Evolutionary conservation across 2,329 filamentous ascomycete species (phyloP).

Genomic region (Albophoma yamanashiensis): DNA sequence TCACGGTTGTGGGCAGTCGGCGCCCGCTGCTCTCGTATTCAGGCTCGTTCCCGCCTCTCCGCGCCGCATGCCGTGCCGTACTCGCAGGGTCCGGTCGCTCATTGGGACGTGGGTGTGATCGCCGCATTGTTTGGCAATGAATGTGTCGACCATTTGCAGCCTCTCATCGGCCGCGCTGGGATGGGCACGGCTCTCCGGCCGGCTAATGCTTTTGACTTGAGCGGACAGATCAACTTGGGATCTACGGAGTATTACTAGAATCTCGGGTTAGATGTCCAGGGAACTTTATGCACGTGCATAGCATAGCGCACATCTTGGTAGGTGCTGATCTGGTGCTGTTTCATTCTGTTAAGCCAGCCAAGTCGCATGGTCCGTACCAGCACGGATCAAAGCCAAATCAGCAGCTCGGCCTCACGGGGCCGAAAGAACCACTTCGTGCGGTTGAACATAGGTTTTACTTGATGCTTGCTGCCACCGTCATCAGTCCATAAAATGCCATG

Average conservation of each 20-base stretch:
- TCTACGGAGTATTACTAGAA: not conserved
- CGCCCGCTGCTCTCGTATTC: not conserved
- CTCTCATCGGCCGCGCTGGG: not conserved
- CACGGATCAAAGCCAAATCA: not conserved
- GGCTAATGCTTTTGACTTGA: not conserved
- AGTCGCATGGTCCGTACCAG: not conserved
- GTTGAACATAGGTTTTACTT: not conserved
- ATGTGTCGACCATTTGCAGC: not conserved
- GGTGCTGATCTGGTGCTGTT: not conserved
- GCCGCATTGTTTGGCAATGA: not conserved
- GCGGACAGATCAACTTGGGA: not conserved
- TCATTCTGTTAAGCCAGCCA: not conserved
- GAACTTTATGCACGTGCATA: not conserved
- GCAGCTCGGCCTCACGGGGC: not conserved
- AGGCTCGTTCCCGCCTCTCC: not conserved
- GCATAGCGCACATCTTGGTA: not conserved
- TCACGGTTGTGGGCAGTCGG: not conserved
- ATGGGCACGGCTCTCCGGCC: not conserved
- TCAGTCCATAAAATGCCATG: too few relatives aligned
- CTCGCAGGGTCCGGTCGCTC: not conserved
- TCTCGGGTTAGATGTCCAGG: not conserved
- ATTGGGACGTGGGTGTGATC: not conserved
- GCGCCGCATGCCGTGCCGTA: not conserved
- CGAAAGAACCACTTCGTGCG: not conserved
- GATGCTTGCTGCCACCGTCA: not conserved